These are phyloP conservation scores for Basipetospora chlamydospora DNA, from an alignment of 2,329 filamentous ascomycete species.

Conservation along the genomic window DNA sequence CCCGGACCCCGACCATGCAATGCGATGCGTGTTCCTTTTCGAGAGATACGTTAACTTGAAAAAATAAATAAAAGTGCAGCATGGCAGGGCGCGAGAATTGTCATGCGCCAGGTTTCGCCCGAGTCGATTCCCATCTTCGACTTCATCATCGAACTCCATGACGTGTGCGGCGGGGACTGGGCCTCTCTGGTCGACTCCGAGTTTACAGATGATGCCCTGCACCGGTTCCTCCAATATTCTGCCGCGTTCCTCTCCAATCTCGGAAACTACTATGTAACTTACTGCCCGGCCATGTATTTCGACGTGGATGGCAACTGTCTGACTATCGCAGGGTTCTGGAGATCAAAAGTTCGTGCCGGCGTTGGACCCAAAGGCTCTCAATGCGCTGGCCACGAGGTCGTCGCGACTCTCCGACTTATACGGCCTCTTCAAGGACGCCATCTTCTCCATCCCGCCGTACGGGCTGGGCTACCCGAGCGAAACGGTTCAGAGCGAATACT, in stretches of 20 bases:
- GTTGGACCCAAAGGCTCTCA: constrained; percentile 24
- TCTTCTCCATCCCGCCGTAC: constrained; percentile 34
- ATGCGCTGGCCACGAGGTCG: constrained; percentile 25
- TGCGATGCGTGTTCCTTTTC: not conserved
- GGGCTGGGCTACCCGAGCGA: constrained; percentile 39
- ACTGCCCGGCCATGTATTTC: too few relatives aligned
- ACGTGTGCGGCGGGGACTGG: constrained; percentile 36
- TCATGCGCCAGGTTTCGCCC: constrained; percentile 43
- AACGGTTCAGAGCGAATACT: constrained; percentile 39
- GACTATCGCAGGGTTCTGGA: constrained; percentile 35
- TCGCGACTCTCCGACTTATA: constrained; percentile 25
- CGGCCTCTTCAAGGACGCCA: constrained; percentile 25
- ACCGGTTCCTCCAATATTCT: constrained; percentile 38
- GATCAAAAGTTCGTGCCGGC: constrained; percentile 45
- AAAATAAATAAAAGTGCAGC: constrained; percentile 26
- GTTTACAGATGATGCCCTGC: constrained; percentile 26
- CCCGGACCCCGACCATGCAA: not conserved
- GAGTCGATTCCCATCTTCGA: constrained; percentile 44
- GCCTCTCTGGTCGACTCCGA: constrained; percentile 24
- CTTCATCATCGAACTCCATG: constrained; percentile 39
- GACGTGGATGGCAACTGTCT: too few relatives aligned
- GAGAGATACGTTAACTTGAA: constrained; percentile 1
- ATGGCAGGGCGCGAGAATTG: constrained; percentile 39
- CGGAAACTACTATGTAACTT: constrained; percentile 41
- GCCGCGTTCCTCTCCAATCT: constrained; percentile 43